phyloP scores from a whole-genome alignment of 768 basidiomycete species.

The Cystofilobasidium macerans region DNA sequence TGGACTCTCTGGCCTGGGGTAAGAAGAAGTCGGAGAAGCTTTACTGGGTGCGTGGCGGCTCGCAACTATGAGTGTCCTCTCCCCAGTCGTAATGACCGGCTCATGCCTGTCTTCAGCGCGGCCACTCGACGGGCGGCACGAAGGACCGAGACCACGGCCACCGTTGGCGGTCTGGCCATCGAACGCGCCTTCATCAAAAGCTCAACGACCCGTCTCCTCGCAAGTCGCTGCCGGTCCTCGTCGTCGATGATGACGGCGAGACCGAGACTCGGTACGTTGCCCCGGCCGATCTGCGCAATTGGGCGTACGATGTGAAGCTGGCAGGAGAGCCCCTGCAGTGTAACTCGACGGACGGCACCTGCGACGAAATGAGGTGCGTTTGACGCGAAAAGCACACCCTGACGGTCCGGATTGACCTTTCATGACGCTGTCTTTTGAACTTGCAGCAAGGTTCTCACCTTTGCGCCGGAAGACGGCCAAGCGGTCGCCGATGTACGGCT shows the following conservation, averaged over 20 bases:
- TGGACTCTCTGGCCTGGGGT: not conserved
- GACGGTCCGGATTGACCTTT: not conserved
- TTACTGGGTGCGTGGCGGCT: conserved; percentile 25
- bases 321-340: conserved; percentile 19
- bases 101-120: not conserved
- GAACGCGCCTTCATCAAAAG: conserved; percentile 16
- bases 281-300: conserved; percentile 6
- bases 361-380: conserved; percentile 20
- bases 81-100: not conserved
- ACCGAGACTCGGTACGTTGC: not conserved
- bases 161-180: conserved; percentile 21
- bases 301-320: conserved; percentile 22
- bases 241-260: conserved; percentile 3
- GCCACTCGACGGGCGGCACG: conserved; percentile 14
- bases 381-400: not conserved
- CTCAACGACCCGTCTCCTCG: not conserved
- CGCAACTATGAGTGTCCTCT: too few relatives aligned
- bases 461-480: not conserved
- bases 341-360: conserved; percentile 20
- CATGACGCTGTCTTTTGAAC: not conserved
- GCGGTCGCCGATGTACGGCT: not conserved
- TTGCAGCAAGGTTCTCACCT: not conserved
- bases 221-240: conserved; percentile 11
- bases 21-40: conserved; percentile 13
- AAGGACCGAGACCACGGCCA: conserved; percentile 15